A percentile compares a stretch with the other conserved stretches of the same genome.
phyloP scores from a whole-genome alignment of 495 filamentous ascomycete species.

The Cercophora newfieldiana region DNA sequence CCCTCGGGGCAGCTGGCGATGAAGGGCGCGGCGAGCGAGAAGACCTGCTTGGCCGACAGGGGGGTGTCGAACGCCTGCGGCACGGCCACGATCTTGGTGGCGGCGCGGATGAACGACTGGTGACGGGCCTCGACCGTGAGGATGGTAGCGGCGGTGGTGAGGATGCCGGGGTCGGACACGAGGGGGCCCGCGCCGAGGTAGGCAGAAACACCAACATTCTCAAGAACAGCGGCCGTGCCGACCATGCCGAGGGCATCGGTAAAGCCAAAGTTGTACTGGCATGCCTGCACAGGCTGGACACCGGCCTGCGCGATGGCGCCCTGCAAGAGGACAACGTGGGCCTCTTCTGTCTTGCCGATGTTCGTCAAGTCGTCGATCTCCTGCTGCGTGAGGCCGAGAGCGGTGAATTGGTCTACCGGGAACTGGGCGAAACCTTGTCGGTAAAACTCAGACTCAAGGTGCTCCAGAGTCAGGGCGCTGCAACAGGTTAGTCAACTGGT shows the following conservation, averaged over 20 bases:
- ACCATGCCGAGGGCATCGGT: constrained; percentile 61
- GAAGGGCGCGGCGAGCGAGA: constrained; percentile 65
- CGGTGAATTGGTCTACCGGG: constrained; percentile 56
- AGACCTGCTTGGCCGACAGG: constrained; percentile 57
- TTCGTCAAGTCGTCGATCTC: constrained; percentile 51
- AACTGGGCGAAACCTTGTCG: constrained; percentile 61
- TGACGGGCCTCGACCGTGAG: constrained; percentile 63
- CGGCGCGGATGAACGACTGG: constrained; percentile 59
- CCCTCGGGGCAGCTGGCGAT: constrained; percentile 60
- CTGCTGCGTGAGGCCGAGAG: constrained; percentile 51
- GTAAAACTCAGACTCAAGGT: constrained; percentile 65
- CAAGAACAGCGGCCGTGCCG: constrained; percentile 58
- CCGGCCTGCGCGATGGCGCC: constrained; percentile 55
- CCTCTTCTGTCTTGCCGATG: constrained; percentile 56
- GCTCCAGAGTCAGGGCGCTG: constrained; percentile 65
- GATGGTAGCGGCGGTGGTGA: constrained; percentile 59
- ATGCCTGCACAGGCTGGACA: constrained; percentile 57
- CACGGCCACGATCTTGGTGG: constrained; percentile 47
- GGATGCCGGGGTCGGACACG: constrained; percentile 51
- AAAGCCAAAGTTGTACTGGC: constrained; percentile 64
- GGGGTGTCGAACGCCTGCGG: constrained; percentile 62
- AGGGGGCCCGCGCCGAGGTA: constrained; percentile 64
- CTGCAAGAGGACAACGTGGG: constrained; percentile 59
- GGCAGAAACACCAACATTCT: constrained; percentile 62
- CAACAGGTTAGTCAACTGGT: constrained; percentile 24